Base-by-base conservation (phyloP, 106 monocot genomes). In the Apostasia ramifera region DNA sequence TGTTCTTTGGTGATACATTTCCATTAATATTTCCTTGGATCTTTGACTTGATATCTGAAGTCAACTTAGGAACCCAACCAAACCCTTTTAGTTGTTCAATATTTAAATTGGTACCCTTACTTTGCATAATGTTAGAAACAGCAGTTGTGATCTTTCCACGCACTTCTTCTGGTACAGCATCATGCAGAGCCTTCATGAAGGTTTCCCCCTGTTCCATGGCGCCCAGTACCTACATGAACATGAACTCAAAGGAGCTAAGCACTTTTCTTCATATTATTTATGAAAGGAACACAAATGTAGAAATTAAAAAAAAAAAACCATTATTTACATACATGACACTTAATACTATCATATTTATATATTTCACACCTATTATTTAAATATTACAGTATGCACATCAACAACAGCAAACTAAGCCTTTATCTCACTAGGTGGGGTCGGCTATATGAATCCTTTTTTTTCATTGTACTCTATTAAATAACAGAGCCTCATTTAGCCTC, bases 121-220 rank as follows among this genome's bases (percentile, higher is more conserved):
- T 71, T 66, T 81, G 87, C 49, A 93, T 54, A 72, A 93, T 98
- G 53, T 82, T 81, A 78, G 81, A 73, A 70, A 85, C 80, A 63
- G 83, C 79, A 67, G 59, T 61, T 66, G 81, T 88, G 44, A 98
- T 87, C 73, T 88, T 98, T 73, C 90, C 92, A 62, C 92, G 83
- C 39, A 98, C 93, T 75, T 98, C 85, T 52, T 93, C 98, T 43
- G 98, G 98, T 9, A 98, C 93, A 61, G 93, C 87, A 70, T 72
- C 87, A 74, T 98, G 61, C 39, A 98, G 71, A 78, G 98, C 93
- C 76, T 83, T 98, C 83, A 98, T 74, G n/a, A 98, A 80, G 7
- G 90, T 87, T 67, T 98, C 87, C 72, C 98, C 98, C 57, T 79
- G 81, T 70, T 79, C 87, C 73, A 90, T 81, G 8, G 93, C 90